Conservation (phyloP, 805 yeast genomes). For the Candida nitratophila region DNA sequence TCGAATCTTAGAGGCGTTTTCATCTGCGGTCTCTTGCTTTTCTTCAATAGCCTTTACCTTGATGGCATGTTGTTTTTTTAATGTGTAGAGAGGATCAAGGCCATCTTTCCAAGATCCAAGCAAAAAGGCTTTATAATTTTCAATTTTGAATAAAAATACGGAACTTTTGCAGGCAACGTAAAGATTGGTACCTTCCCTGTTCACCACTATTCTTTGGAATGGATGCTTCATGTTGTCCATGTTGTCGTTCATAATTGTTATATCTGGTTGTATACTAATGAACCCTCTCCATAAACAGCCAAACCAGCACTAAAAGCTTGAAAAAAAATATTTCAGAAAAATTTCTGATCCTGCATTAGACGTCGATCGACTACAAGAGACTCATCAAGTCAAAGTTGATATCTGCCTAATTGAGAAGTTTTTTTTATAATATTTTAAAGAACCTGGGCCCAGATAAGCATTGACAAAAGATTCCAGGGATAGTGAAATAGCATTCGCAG, state of each 20-base stretch:
- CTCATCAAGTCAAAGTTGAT: not conserved
- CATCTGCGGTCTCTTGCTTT: conserved; percentile 15
- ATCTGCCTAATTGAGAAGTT: no score
- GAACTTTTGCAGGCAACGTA: conserved; percentile 54
- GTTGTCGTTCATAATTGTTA: no score
- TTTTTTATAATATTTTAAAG: no score
- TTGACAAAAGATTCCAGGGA: no score
- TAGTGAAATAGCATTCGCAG: no score
- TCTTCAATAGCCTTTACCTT: conserved; percentile 27
- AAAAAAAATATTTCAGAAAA: not conserved
- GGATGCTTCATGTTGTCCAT: conserved; percentile 47
- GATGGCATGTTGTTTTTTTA: conserved; percentile 42
- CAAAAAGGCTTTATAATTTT: conserved; percentile 12
- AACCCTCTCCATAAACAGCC: no score
- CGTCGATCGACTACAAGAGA: not conserved
- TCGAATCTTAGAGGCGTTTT: conserved; percentile 18
- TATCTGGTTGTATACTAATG: no score
- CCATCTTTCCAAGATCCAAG: conserved; percentile 62
- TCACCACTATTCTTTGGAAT: conserved; percentile 49
- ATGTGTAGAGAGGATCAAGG: conserved; percentile 37
- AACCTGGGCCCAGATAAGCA: no score
- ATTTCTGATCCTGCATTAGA: not conserved
- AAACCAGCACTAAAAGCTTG: no score
- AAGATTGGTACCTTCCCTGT: conserved; percentile 36
- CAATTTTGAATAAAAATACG: conserved; percentile 42